Percentiles rank a stretch among this genome's conserved stretches.
These are phyloP conservation scores for Penicillium goetzii DNA, from an alignment of 495 filamentous ascomycete species.

Conservation along the genomic window DNA sequence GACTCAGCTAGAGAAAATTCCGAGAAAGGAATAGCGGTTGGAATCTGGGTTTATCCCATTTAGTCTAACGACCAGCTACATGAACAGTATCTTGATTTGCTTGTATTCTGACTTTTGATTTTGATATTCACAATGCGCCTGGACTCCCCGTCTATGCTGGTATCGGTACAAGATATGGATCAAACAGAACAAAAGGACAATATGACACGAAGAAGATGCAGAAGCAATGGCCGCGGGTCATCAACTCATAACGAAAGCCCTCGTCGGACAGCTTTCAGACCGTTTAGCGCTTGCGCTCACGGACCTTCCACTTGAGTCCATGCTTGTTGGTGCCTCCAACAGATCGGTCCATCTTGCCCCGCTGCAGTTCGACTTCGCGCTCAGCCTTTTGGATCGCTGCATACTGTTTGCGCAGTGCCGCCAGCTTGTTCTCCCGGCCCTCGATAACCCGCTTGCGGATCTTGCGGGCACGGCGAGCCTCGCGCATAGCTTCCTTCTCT, in stretches of 20 bases:
- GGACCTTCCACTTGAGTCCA: slow-evolving; percentile 80
- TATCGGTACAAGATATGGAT: slow-evolving; percentile 26
- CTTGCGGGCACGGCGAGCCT: slow-evolving; percentile 50
- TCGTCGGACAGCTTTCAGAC: neutral
- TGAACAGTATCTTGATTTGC: neutral
- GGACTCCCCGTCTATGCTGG: slow-evolving; percentile 33
- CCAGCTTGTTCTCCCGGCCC: slow-evolving; percentile 58
- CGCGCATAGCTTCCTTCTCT: slow-evolving; percentile 45
- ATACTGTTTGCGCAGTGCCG: slow-evolving; percentile 68
- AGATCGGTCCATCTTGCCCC: slow-evolving; percentile 79
- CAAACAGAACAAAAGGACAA: slow-evolving; percentile 5
- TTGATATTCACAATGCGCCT: slow-evolving; percentile 16
- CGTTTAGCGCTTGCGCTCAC: slow-evolving; percentile 75
- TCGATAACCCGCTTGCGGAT: slow-evolving; percentile 54
- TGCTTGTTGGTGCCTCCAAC: slow-evolving; percentile 79
- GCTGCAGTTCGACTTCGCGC: slow-evolving; percentile 74
- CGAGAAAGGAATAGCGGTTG: neutral
- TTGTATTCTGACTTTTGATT: slow-evolving; percentile 1
- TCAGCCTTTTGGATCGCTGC: slow-evolving; percentile 72
- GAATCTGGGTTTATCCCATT: no score
- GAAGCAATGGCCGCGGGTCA: slow-evolving; percentile 26
- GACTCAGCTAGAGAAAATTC: neutral
- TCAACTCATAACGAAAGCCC: slow-evolving; percentile 31
- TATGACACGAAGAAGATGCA: slow-evolving; percentile 13
- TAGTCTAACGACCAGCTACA: neutral